Evolutionary conservation across 2,329 filamentous ascomycete genomes (phyloP).

Genomic region (Ophiostoma sp.): DNA sequence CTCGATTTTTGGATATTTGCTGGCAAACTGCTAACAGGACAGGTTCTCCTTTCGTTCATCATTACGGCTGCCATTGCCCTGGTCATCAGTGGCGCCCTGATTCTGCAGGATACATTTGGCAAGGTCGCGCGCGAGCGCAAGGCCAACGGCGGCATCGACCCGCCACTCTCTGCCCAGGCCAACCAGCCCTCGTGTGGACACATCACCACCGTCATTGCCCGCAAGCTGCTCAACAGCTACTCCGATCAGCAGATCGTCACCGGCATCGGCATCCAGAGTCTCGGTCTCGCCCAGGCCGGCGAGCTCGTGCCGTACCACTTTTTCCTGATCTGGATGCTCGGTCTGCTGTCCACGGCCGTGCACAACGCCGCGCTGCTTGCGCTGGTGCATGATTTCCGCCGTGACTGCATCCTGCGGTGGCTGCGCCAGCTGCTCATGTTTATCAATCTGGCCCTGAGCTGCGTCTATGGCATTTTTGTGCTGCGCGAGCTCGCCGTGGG

Average conservation of each 20-base stretch:
- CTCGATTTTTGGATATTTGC: background rate
- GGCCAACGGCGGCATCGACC: slow-evolving; percentile 24
- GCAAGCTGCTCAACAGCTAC: slow-evolving; percentile 60
- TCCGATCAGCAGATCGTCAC: slow-evolving; percentile 65
- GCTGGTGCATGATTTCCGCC: slow-evolving; percentile 59
- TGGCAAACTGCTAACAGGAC: slow-evolving; percentile 8
- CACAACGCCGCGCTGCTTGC: slow-evolving; percentile 62
- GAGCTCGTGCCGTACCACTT: slow-evolving; percentile 62
- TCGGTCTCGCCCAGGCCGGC: slow-evolving; percentile 56
- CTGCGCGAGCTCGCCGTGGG: slow-evolving; percentile 50
- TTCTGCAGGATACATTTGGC: slow-evolving; percentile 47
- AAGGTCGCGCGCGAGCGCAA: slow-evolving; percentile 33
- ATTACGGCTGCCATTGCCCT: slow-evolving; percentile 57
- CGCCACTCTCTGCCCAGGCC: slow-evolving; percentile 32
- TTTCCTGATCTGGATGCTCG: slow-evolving; percentile 66
- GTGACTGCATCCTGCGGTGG: slow-evolving; percentile 63
- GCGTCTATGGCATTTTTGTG: slow-evolving; percentile 52
- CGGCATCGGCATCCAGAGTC: slow-evolving; percentile 61
- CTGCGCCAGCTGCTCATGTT: slow-evolving; percentile 62
- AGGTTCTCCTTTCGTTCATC: slow-evolving; percentile 62
- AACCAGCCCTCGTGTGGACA: background rate
- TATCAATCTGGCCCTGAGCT: slow-evolving; percentile 55
- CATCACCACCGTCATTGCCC: slow-evolving; percentile 41
- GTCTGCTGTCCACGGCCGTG: slow-evolving; percentile 58
- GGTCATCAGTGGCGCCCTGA: slow-evolving; percentile 50